phyloP scores from a whole-genome alignment of 2,329 filamentous ascomycete genomes.

The Phaeosphaeria sp. region DNA sequence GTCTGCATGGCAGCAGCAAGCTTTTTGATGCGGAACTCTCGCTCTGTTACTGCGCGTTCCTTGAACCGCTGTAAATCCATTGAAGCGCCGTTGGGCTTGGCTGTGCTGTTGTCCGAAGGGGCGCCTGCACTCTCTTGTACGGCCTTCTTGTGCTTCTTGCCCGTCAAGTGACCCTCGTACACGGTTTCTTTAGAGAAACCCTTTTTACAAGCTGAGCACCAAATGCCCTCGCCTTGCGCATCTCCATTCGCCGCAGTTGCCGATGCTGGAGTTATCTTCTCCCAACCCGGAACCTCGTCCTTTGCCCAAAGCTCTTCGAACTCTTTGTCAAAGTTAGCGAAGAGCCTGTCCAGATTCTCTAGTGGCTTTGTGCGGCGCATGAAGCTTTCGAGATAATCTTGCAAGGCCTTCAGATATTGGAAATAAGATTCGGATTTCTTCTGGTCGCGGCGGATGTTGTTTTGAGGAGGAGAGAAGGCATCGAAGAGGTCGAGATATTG shows the following conservation, averaged over 20 bases:
- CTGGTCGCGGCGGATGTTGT: slow-evolving; percentile 77
- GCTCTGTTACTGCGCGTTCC: slow-evolving; percentile 87
- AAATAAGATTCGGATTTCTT: slow-evolving; percentile 96
- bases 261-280: slow-evolving; percentile 55
- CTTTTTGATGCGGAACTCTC: slow-evolving; percentile 82
- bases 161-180: slow-evolving; percentile 85
- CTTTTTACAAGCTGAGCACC: slow-evolving; percentile 91
- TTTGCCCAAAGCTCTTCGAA: slow-evolving; percentile 85
- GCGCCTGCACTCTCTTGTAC: slow-evolving; percentile 62
- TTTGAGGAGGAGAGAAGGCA: slow-evolving; percentile 75
- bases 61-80: slow-evolving; percentile 62
- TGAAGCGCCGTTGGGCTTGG: slow-evolving; percentile 26
- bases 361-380: slow-evolving; percentile 84
- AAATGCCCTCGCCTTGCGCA: slow-evolving; percentile 71
- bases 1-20: slow-evolving; percentile 83
- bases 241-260: slow-evolving; percentile 55
- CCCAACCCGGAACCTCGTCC: slow-evolving; percentile 81
- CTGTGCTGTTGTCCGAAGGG: slow-evolving; percentile 17
- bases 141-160: slow-evolving; percentile 91
- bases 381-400: slow-evolving; percentile 85
- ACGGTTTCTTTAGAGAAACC: slow-evolving; percentile 96
- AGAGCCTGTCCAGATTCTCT: slow-evolving; percentile 82
- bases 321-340: slow-evolving; percentile 78
- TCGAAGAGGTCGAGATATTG: slow-evolving; percentile 95
- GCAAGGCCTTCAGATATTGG: slow-evolving; percentile 80